Percentiles rank a stretch among this genome's conserved stretches.
Evolutionary conservation across 257 asterid species (phyloP).

Genomic region (Petrea volubilis): DNA sequence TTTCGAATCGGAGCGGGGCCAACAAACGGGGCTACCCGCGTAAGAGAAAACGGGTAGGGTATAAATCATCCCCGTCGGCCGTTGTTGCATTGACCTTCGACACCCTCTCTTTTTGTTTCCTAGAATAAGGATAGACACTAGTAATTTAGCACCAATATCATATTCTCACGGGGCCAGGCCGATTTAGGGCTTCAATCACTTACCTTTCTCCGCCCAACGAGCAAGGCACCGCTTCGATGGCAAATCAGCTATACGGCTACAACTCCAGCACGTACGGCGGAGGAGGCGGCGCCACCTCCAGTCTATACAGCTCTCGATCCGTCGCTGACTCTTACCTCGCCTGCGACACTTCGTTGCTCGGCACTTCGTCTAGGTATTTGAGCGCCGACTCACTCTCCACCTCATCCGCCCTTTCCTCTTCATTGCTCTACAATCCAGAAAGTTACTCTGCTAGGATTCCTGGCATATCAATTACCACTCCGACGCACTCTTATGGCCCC

Average conservation of each 20-base stretch:
- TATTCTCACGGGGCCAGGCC: slow-evolving; percentile 3
- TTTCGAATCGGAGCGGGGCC: neutral
- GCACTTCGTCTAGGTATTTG: slow-evolving; percentile 56
- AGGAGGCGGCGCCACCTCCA: slow-evolving; percentile 33
- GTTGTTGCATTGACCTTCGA: too few relatives aligned
- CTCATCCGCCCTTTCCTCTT: slow-evolving; percentile 43
- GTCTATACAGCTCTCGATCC: slow-evolving; percentile 49
- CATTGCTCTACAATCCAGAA: slow-evolving; percentile 50
- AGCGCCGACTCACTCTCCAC: slow-evolving; percentile 46
- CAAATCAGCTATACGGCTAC: slow-evolving; percentile 66
- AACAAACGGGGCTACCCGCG: neutral
- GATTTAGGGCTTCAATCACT: slow-evolving; percentile 34
- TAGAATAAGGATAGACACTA: neutral
- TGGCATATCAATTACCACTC: slow-evolving; percentile 39
- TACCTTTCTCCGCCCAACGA: neutral
- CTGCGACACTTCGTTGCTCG: slow-evolving; percentile 47
- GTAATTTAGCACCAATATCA: neutral
- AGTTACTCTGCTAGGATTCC: slow-evolving; percentile 50
- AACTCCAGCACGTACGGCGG: slow-evolving; percentile 44
- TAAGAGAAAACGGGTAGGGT: slow-evolving; percentile 3
- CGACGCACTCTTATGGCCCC: slow-evolving; percentile 58
- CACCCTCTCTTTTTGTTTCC: neutral
- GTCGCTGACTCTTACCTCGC: slow-evolving; percentile 45
- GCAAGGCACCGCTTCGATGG: slow-evolving; percentile 34
- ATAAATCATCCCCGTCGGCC: neutral